Base-by-base conservation (phyloP, 2,329 filamentous ascomycete genomes). In the Aaosphaeria arxii region DNA sequence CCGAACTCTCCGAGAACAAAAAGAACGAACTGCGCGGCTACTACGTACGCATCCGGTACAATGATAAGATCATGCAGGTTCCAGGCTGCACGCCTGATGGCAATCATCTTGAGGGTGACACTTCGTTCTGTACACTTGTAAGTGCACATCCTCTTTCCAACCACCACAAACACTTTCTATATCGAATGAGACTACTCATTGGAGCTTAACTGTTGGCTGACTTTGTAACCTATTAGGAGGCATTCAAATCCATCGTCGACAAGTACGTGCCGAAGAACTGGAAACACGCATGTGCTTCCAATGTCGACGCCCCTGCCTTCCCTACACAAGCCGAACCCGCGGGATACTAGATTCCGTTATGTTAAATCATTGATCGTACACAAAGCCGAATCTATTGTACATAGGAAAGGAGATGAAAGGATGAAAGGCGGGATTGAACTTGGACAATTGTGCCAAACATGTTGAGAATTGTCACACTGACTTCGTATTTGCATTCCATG, bases 181-280 rank as follows among this genome's bases (percentile, higher is more conserved):
- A 24, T 24, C 17, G 17, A 24, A 24, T 24, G 17, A 24, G 17
- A 24, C 32, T 46, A 7, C 2, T 13, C 17, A 9, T 28, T 31
- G 32, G 17, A 30, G 43, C 33, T 24, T 33, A 28, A 40, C 24
- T 40, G 39, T 17, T 40, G 24, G 24, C 24, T 13, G 39, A 24
- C 7, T 11, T 40, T n/a, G 7, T 32, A 45, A 9, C 9, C n/a
- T 9, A 9, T 36, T 51, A 89, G 85, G 83, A 87, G 48, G 90
- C 92, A 0, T 99, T 99, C 78, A 97, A 97, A 71, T 77, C 83
- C 44, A 89, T 96, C 47, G 90, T 94, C 2, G 92, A 97, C 72
- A 90, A 89, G 62, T 95, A 88, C 65, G 94, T 89, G 1, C 94
- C 94, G 0, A 75, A 75, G 49, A 81, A 91, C 67, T 97, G 91